A percentile compares a stretch with the other conserved stretches of the same genome.
Conservation (phyloP, 2,329 filamentous ascomycete genomes). For the Moelleriella libera region DNA sequence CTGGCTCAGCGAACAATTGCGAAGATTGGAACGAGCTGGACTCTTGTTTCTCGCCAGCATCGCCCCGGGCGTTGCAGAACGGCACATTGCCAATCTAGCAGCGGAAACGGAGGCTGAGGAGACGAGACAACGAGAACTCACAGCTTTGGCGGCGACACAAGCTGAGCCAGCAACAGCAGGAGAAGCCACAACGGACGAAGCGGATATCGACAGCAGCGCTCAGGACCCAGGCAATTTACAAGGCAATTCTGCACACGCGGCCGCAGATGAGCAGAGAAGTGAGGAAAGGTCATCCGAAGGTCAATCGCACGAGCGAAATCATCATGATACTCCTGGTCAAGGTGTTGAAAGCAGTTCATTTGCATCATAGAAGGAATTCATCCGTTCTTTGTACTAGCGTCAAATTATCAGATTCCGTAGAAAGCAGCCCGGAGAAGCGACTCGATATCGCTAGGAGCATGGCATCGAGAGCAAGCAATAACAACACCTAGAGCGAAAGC, state of each 20-base stretch:
- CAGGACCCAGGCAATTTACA: background rate
- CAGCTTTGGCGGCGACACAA: conserved; percentile 8
- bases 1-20: conserved; percentile 25
- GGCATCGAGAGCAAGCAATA: too few species aligned
- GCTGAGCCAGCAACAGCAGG: conserved; percentile 10
- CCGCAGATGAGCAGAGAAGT: conserved; percentile 2
- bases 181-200: conserved; percentile 14
- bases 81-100: conserved; percentile 46
- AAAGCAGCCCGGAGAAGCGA: too few species aligned
- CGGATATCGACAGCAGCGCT: background rate
- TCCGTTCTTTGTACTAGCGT: too few species aligned
- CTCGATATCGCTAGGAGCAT: too few species aligned
- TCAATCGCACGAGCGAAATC: background rate
- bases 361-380: conserved; percentile 1
- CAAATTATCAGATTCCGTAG: too few species aligned
- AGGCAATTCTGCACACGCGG: background rate
- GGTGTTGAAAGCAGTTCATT: conserved; percentile 1
- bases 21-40: conserved; percentile 43
- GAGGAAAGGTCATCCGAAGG: conserved; percentile 1
- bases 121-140: conserved; percentile 26
- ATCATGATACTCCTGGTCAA: background rate
- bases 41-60: conserved; percentile 53
- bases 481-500: too few species aligned
- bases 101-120: conserved; percentile 31
- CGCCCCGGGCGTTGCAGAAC: conserved; percentile 49